phyloP scores from a whole-genome alignment of 2,329 filamentous ascomycete species.

The Colletotrichum tofieldiae region DNA sequence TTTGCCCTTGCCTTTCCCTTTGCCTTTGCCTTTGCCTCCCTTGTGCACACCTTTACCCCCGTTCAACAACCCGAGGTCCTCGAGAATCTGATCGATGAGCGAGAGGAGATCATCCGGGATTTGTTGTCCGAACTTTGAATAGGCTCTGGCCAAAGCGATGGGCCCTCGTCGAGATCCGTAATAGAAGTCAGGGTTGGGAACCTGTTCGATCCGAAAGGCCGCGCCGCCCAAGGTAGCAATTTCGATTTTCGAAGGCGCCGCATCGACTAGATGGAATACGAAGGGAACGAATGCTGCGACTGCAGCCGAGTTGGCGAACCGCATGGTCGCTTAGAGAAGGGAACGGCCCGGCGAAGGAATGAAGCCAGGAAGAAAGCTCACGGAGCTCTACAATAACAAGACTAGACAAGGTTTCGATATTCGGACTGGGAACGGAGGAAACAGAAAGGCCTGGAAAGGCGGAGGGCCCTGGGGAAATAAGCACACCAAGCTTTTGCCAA shows the following conservation, averaged over 20 bases:
- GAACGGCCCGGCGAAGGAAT: slow-evolving; percentile 43
- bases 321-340: slow-evolving; percentile 50
- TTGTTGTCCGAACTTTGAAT: slow-evolving; percentile 56
- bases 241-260: slow-evolving; percentile 50
- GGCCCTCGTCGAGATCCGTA: slow-evolving; percentile 53
- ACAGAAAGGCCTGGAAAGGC: not conserved
- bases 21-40: slow-evolving; percentile 8
- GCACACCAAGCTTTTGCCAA: slow-evolving; percentile 43
- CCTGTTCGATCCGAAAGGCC: slow-evolving; percentile 57
- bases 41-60: slow-evolving; percentile 13
- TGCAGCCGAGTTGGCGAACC: slow-evolving; percentile 51
- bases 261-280: slow-evolving; percentile 46
- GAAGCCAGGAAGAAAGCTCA: slow-evolving; percentile 38
- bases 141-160: slow-evolving; percentile 57
- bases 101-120: slow-evolving; percentile 54
- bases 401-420: not conserved
- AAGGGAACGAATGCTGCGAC: slow-evolving; percentile 49
- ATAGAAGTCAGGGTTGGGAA: slow-evolving; percentile 55
- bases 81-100: slow-evolving; percentile 52
- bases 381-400: slow-evolving; percentile 26
- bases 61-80: slow-evolving; percentile 51
- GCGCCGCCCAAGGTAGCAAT: slow-evolving; percentile 57
- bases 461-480: slow-evolving; percentile 34
- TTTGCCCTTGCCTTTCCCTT: not conserved
- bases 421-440: not conserved